Percentiles rank a stretch among this genome's conserved stretches.
phyloP scores from a whole-genome alignment of 129 eudicot species.

The Flaveria linearis region DNA sequence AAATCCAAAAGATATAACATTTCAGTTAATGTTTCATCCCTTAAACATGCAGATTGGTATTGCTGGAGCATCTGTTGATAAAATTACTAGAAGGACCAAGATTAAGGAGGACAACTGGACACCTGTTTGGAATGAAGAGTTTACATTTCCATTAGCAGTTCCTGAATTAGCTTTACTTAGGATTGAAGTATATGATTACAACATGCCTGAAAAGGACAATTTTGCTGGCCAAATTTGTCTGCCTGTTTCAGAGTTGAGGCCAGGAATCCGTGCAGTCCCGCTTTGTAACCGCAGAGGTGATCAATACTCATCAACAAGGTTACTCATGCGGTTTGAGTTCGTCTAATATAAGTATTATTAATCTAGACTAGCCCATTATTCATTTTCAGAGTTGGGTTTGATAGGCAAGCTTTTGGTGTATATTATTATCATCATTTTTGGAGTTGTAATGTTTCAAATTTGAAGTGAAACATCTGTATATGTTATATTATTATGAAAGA shows the following conservation, averaged over 20 bases:
- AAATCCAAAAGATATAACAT: not conserved
- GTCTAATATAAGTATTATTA: constrained; percentile 23
- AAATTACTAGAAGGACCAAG: constrained; percentile 58
- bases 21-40: not conserved
- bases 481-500: constrained; percentile 1
- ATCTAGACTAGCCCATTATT: constrained; percentile 21
- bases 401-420: constrained; percentile 18
- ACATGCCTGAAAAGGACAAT: constrained; percentile 57
- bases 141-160: constrained; percentile 62
- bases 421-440: constrained; percentile 16
- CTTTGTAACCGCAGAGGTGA: constrained; percentile 68
- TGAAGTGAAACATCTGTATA: constrained; percentile 32
- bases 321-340: constrained; percentile 72
- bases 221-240: constrained; percentile 81
- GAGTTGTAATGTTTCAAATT: constrained; percentile 27
- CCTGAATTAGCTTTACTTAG: constrained; percentile 80
- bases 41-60: constrained; percentile 54
- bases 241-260: constrained; percentile 70
- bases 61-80: constrained; percentile 75
- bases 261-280: constrained; percentile 76
- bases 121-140: constrained; percentile 83
- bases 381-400: constrained; percentile 10
- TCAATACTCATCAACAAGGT: constrained; percentile 53
- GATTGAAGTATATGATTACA: constrained; percentile 72
- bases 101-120: constrained; percentile 57